Evolutionary conservation across 2,329 filamentous ascomycete genomes (phyloP).

Genomic region (Proliferodiscus dingleyae): DNA sequence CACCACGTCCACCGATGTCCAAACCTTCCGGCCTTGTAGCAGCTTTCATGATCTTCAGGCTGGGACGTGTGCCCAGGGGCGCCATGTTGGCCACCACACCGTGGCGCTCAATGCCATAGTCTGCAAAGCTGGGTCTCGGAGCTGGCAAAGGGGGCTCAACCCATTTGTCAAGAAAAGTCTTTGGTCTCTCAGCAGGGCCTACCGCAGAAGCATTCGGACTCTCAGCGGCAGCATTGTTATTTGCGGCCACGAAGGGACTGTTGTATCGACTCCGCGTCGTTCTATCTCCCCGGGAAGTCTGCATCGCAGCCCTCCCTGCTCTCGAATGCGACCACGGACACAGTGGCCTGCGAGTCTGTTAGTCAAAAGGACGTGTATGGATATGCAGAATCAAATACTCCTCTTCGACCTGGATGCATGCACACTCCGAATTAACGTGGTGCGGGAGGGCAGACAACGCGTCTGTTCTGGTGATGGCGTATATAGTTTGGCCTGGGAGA

Average conservation of each 20-base stretch:
- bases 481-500: not conserved
- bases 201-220: conserved; percentile 9
- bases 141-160: conserved; percentile 51
- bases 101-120: conserved; percentile 63
- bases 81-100: conserved; percentile 82
- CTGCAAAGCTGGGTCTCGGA: conserved; percentile 67
- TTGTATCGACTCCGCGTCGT: conserved; percentile 28
- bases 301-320: conserved; percentile 4
- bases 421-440: conserved; percentile 14
- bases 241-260: conserved; percentile 22
- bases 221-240: conserved; percentile 12
- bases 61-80: conserved; percentile 69
- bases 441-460: conserved; percentile 14
- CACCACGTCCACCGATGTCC: conserved; percentile 13
- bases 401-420: conserved; percentile 19
- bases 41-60: conserved; percentile 51
- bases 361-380: conserved; percentile 13
- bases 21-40: conserved; percentile 22
- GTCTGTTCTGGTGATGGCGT: conserved; percentile 13
- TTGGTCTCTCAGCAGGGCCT: conserved; percentile 11
- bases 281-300: conserved; percentile 15
- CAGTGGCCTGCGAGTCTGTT: conserved; percentile 15
- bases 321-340: conserved; percentile 13
- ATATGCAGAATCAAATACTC: conserved; percentile 16
- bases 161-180: conserved; percentile 40